Percentiles rank a stretch among this genome's conserved stretches.
Conservation (phyloP, 1,139 yeast species). For the Schwanniomyces etchellsii region DNA sequence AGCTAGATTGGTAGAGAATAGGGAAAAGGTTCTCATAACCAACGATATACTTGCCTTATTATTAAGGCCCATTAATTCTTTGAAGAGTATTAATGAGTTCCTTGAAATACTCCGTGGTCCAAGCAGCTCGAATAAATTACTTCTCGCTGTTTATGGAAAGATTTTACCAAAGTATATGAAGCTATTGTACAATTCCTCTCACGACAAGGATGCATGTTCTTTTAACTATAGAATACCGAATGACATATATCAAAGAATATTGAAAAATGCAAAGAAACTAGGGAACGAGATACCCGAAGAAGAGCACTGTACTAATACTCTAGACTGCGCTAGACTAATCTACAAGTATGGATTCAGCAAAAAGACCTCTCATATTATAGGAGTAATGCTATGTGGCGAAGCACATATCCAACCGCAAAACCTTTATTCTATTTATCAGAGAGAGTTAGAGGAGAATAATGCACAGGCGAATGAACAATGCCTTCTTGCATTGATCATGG, state of each 20-base stretch:
- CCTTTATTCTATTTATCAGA: constrained; percentile 28
- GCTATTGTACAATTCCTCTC: constrained; percentile 11
- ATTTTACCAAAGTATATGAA: constrained; percentile 28
- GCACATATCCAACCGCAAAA: constrained; percentile 29
- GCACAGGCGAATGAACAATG: constrained; percentile 31
- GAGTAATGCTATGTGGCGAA: constrained; percentile 43
- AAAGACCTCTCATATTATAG: constrained; percentile 24
- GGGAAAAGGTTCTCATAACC: constrained; percentile 19
- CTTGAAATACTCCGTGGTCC: constrained; percentile 8
- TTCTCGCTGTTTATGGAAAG: constrained; percentile 8
- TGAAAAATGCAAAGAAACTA: neutral
- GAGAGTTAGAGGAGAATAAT: constrained; percentile 13
- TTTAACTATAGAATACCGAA: constrained; percentile 2
- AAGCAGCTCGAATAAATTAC: neutral
- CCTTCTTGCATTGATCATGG: constrained; percentile 38
- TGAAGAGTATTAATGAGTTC: constrained; percentile 16
- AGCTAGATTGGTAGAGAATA: constrained; percentile 18
- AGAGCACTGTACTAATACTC: constrained; percentile 3
- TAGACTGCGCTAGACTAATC: constrained; percentile 20
- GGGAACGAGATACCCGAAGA: neutral
- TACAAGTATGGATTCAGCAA: constrained; percentile 12
- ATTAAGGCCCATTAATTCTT: constrained; percentile 20
- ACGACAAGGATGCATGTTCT: constrained; percentile 1
- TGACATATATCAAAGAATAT: constrained; percentile 3
- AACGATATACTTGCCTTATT: constrained; percentile 26